Evolutionary conservation across 768 basidiomycete species (phyloP), one percentile per base, ranked within the genome.

Genomic region (Lenzites betulinus): DNA sequence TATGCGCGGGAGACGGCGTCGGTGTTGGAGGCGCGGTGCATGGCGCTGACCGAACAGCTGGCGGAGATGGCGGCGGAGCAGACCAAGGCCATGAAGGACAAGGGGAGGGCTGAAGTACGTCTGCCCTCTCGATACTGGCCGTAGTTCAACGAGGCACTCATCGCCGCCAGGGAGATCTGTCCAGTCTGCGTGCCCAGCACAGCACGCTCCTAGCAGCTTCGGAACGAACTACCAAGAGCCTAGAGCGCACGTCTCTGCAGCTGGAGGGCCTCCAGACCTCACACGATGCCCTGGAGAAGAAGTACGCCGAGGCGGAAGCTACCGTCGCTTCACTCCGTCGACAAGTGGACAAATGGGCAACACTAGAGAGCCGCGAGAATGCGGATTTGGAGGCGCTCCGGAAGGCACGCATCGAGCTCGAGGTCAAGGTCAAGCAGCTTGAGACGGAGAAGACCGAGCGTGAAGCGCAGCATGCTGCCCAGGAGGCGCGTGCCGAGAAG

Each of bases 271-370:
- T 84, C 20, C 77, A 82, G 46, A 76, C 81, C 22, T 78, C 78
- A 50, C 76, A 79, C 41, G 73, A 76, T 0, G 86, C 87, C 30
- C 77, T 90, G 38, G 79, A 87, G 59, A 79, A 78, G 46, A 69
- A 76, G 35, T 81, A 85, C 54, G 81, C 83, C 42, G 87, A 89
- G 41, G 77, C 84, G 23, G 81, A 83, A 60, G 81, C 84, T 7
- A 78, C 79, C 11, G 81, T 80, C 49, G 72, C 73, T 5, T 81
- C 87, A 42, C 74, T 90, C 38, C 79, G 81, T 51, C 79, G 81
- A 16, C 90, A 92, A 65, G 74, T 92, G 9, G 81, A 82, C 42
- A 83, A 86, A 67, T 90, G 88, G 88, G 79, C 88, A 66, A 79
- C 71, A 26, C 71, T 90, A 18, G 90, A 91, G 66, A 84, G 76